Percentiles rank a stretch among this genome's conserved stretches.
phyloP scores from a whole-genome alignment of 805 yeast species.

The Sugiyamaella qingdaonensis region DNA sequence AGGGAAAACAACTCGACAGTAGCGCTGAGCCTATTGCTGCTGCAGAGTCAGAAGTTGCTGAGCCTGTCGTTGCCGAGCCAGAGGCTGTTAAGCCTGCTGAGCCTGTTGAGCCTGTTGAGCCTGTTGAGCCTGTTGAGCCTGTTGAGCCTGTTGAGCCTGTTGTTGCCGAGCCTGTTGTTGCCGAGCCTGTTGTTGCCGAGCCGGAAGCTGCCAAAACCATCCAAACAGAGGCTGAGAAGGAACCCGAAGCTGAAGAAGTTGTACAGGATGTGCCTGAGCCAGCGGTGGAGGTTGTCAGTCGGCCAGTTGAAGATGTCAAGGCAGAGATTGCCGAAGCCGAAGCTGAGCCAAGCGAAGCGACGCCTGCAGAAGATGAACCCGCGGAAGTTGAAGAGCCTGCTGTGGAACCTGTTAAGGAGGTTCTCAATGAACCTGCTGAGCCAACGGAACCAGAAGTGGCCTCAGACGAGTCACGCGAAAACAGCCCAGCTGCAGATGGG shows the following conservation, averaged over 20 bases:
- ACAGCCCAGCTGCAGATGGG: background rate
- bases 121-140: too few relatives aligned
- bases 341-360: background rate
- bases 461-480: conserved; percentile 6
- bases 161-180: conserved; percentile 10
- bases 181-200: conserved; percentile 4
- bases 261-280: conserved; percentile 9
- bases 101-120: too few relatives aligned
- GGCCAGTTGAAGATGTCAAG: background rate
- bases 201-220: conserved; percentile 10
- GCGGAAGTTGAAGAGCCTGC: background rate
- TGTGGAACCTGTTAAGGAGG: background rate
- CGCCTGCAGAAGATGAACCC: too few relatives aligned
- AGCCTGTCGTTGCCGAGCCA: too few relatives aligned
- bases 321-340: background rate
- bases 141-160: conserved; percentile 1
- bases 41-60: background rate
- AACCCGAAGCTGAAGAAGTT: conserved; percentile 1
- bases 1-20: background rate
- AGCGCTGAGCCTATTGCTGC: too few relatives aligned
- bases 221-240: background rate
- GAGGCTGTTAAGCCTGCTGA: background rate
- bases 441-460: conserved; percentile 8
- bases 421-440: conserved; percentile 3
- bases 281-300: conserved; percentile 6